Conservation (phyloP, 805 yeast species). For the Wickerhamiella domercqiae region DNA sequence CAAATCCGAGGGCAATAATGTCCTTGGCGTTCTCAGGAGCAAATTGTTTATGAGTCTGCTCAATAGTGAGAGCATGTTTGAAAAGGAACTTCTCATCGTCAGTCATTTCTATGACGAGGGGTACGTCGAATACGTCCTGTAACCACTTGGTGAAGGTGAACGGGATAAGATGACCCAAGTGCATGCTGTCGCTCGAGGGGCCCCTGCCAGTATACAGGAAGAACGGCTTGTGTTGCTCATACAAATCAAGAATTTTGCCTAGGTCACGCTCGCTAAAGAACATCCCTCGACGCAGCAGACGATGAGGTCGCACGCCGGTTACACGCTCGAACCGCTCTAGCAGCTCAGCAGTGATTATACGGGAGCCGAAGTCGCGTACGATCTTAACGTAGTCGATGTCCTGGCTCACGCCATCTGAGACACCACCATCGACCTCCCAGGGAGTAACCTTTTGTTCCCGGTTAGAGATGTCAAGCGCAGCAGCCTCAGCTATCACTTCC, state of each 20-base stretch:
- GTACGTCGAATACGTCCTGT: conserved; percentile 94
- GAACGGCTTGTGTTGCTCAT: conserved; percentile 90
- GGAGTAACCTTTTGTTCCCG: conserved; percentile 58
- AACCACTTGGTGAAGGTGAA: conserved; percentile 93
- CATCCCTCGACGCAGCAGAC: conserved; percentile 74
- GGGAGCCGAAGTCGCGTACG: conserved; percentile 78
- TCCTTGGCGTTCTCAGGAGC: conserved; percentile 80
- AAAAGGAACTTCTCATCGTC: conserved; percentile 95
- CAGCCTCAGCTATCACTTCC: too few species aligned
- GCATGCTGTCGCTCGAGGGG: conserved; percentile 88
- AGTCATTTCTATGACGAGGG: conserved; percentile 81
- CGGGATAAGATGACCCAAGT: conserved; percentile 93
- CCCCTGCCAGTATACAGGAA: conserved; percentile 96
- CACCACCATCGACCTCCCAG: conserved; percentile 99
- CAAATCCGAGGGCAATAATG: conserved; percentile 85
- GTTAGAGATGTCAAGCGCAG: conserved; percentile 4
- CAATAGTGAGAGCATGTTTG: conserved; percentile 77
- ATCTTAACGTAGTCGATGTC: conserved; percentile 85
- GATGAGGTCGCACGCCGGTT: conserved; percentile 88
- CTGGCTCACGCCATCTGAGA: conserved; percentile 70
- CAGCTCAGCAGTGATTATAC: conserved; percentile 50
- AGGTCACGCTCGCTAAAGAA: conserved; percentile 73
- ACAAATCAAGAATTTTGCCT: conserved; percentile 59
- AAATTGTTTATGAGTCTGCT: conserved; percentile 60
- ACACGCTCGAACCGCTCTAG: conserved; percentile 58